phyloP scores from a whole-genome alignment of 2,329 filamentous ascomycete species.

The Colletotrichum eleusines region DNA sequence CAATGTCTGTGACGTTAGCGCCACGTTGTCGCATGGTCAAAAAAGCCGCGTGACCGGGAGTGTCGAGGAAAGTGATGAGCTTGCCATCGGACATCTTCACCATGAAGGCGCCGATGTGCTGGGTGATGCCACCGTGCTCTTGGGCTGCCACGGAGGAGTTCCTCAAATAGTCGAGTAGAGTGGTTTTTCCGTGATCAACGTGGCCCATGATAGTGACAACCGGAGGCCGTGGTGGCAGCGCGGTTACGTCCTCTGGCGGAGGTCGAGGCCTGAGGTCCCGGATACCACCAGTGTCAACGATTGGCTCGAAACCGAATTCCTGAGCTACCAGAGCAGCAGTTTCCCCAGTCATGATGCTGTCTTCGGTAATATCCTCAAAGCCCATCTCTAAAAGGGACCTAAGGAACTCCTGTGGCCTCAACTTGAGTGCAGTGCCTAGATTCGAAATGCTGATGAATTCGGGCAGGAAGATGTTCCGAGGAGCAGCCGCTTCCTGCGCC shows the following conservation, averaged over 20 bases:
- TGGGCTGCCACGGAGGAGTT: conserved; percentile 92
- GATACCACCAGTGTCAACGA: conserved; percentile 73
- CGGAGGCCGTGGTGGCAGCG: conserved; percentile 81
- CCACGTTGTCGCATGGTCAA: conserved; percentile 95
- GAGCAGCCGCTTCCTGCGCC: conserved; percentile 59
- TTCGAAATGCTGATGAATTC: conserved; percentile 93
- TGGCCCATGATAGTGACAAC: conserved; percentile 99
- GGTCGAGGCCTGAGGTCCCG: conserved; percentile 81
- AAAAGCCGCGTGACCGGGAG: conserved; percentile 95
- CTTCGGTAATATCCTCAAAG: conserved; percentile 85
- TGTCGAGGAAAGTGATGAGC: conserved; percentile 95
- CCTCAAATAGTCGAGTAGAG: conserved; percentile 90
- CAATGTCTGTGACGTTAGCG: conserved; percentile 96
- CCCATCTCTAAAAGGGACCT: conserved; percentile 84
- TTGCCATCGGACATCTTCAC: conserved; percentile 89
- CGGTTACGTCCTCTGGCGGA: conserved; percentile 73
- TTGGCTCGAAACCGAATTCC: conserved; percentile 93
- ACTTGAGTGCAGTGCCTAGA: conserved; percentile 79
- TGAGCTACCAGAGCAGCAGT: conserved; percentile 90
- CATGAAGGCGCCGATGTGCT: conserved; percentile 98
- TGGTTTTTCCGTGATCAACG: conserved; percentile 98
- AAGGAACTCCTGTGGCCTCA: conserved; percentile 79
- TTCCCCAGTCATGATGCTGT: conserved; percentile 90
- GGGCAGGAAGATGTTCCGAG: conserved; percentile 76
- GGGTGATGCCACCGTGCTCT: conserved; percentile 97